phyloP scores from a whole-genome alignment of 768 basidiomycete genomes.

The Leucocoprinus leucothites region DNA sequence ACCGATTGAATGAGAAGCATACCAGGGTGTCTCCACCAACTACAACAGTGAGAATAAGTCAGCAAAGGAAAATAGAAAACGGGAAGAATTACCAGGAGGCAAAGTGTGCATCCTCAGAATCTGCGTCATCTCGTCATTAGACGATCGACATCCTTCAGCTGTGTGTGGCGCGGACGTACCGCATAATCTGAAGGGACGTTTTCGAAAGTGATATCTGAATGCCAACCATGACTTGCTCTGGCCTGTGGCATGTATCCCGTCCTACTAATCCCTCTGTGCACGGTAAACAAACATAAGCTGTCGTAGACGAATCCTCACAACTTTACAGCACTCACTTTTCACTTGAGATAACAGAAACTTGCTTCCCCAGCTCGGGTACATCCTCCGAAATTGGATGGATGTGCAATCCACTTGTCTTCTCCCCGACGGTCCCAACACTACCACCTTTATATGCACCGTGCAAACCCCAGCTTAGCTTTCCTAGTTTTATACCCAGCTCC shows the following conservation, averaged over 20 bases:
- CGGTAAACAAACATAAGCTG: too few relatives aligned
- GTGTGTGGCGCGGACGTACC: slow-evolving; percentile 19
- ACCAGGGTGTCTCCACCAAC: too few relatives aligned
- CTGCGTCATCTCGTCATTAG: slow-evolving; percentile 13
- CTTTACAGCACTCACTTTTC: slow-evolving; percentile 26
- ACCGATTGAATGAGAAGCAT: too few relatives aligned
- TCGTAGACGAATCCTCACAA: slow-evolving; percentile 23
- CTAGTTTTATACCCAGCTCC: slow-evolving; percentile 42
- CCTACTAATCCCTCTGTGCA: slow-evolving; percentile 26
- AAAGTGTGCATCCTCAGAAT: slow-evolving; percentile 39
- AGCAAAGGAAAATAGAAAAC: too few relatives aligned
- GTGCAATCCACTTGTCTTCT: slow-evolving; percentile 40
- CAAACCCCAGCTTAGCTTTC: slow-evolving; percentile 39
- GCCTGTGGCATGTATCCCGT: slow-evolving; percentile 25
- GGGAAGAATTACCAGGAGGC: slow-evolving; percentile 24
- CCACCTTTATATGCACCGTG: too few relatives aligned
- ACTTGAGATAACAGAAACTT: slow-evolving; percentile 51
- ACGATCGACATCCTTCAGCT: neutral
- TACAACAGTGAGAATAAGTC: too few relatives aligned
- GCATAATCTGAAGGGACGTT: slow-evolving; percentile 58
- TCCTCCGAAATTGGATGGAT: slow-evolving; percentile 53
- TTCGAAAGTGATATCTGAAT: slow-evolving; percentile 62
- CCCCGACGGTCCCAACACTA: too few relatives aligned
- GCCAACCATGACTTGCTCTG: slow-evolving; percentile 47
- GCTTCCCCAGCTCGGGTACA: slow-evolving; percentile 46